A percentile compares a stretch with the other conserved stretches of the same genome.
phyloP scores from a whole-genome alignment of 108 stramenopile genomes.

The Bacterosira constricta region DNA sequence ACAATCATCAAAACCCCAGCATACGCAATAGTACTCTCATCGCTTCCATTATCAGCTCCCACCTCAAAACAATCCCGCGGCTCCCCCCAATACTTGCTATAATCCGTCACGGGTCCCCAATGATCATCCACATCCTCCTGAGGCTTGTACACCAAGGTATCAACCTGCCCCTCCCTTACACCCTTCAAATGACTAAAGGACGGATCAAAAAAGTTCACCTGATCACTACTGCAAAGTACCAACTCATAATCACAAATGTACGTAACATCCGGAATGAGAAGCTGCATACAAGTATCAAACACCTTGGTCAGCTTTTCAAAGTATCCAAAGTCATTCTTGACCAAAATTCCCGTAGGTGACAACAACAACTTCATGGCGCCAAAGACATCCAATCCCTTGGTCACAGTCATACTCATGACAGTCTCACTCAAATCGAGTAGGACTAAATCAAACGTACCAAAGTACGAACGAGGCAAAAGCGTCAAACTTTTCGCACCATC shows the following conservation, averaged over 20 bases:
- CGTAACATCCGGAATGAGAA: slow-evolving; percentile 38
- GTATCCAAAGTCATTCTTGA: slow-evolving; percentile 59
- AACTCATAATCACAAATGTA: slow-evolving; percentile 47
- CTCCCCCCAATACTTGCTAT: slow-evolving; percentile 45
- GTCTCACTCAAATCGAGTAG: slow-evolving; percentile 64
- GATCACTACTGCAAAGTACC: slow-evolving; percentile 33
- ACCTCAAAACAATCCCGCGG: slow-evolving; percentile 13
- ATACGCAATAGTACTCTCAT: slow-evolving; percentile 22
- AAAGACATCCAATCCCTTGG: slow-evolving; percentile 58
- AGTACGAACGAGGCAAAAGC: slow-evolving; percentile 55
- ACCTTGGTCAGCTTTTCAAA: slow-evolving; percentile 44
- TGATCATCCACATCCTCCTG: slow-evolving; percentile 32
- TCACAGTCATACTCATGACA: slow-evolving; percentile 61
- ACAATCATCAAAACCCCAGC: slow-evolving; percentile 59
- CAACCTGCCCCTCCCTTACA: slow-evolving; percentile 31
- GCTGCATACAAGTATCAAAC: slow-evolving; percentile 31
- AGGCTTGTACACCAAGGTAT: slow-evolving; percentile 43
- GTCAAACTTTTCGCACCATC: slow-evolving; percentile 63
- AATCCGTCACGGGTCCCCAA: slow-evolving; percentile 37
- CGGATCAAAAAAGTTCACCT: slow-evolving; percentile 38
- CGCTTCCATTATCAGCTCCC: slow-evolving; percentile 5
- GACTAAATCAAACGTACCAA: slow-evolving; percentile 69
- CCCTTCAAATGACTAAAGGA: slow-evolving; percentile 33
- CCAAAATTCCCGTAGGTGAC: slow-evolving; percentile 55
- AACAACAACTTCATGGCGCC: slow-evolving; percentile 55